Evolutionary conservation across 108 stramenopile species (phyloP).

Genomic region (Discostella pseudostelligera): DNA sequence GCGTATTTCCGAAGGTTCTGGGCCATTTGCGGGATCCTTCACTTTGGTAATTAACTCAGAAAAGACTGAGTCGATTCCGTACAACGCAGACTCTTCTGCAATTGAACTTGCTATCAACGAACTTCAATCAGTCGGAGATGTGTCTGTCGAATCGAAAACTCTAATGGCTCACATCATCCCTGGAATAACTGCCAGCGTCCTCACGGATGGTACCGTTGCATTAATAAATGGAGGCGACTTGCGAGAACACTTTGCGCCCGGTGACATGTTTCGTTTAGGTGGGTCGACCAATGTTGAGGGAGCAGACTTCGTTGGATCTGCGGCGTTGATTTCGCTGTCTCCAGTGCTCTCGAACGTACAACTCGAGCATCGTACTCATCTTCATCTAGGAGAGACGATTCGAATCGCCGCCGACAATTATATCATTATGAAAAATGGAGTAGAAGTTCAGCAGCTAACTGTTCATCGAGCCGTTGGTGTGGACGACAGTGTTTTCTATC

Average conservation of each 20-base stretch:
- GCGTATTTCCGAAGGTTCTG: constrained; percentile 47
- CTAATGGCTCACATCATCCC: constrained; percentile 45
- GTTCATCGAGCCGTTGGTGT: constrained; percentile 43
- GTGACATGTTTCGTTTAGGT: constrained; percentile 64
- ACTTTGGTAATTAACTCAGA: constrained; percentile 38
- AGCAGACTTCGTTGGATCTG: constrained; percentile 39
- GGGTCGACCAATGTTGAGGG: constrained; percentile 53
- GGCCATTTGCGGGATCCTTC: constrained; percentile 39
- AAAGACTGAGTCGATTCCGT: constrained; percentile 46
- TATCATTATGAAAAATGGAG: constrained; percentile 46
- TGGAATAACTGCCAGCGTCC: constrained; percentile 49
- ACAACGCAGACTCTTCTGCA: constrained; percentile 43
- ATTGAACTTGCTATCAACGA: constrained; percentile 61
- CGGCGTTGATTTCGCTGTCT: constrained; percentile 22
- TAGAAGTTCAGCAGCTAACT: constrained; percentile 62
- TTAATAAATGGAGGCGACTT: constrained; percentile 48
- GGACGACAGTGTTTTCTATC: constrained; percentile 33
- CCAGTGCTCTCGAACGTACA: constrained; percentile 34
- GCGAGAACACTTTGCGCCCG: constrained; percentile 56
- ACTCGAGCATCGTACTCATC: constrained; percentile 32
- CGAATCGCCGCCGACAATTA: constrained; percentile 51
- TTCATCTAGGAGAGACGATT: constrained; percentile 48
- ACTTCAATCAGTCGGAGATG: constrained; percentile 55
- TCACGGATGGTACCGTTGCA: constrained; percentile 44
- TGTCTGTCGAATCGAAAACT: constrained; percentile 42